phyloP scores from a whole-genome alignment of 805 yeast genomes.

The Hanseniaspora meyeri region DNA sequence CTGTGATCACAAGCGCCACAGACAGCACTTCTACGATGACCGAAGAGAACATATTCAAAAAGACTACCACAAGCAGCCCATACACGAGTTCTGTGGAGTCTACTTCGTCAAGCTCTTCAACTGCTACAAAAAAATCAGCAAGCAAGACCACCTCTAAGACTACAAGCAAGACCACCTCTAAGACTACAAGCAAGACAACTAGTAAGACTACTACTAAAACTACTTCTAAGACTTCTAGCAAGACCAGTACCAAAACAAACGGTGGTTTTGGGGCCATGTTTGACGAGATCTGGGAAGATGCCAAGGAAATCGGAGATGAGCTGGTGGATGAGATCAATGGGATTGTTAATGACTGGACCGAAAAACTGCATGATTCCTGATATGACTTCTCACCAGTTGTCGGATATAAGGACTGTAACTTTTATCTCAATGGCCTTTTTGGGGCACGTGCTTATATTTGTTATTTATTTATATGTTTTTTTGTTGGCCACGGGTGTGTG shows the following conservation, averaged over 20 bases:
- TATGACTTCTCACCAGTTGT: too few relatives aligned
- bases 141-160: neutral
- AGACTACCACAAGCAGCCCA: neutral
- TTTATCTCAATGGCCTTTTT: too few relatives aligned
- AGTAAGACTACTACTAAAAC: neutral
- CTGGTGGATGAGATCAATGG: neutral
- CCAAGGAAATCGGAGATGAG: conserved; percentile 3
- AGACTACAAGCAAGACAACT: neutral
- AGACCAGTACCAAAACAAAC: neutral
- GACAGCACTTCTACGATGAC: neutral
- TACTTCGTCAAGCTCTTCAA: neutral
- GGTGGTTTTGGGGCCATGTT: neutral
- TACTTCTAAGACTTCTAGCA: neutral
- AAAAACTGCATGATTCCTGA: neutral
- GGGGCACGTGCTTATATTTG: neutral
- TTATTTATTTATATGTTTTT: neutral
- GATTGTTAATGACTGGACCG: neutral
- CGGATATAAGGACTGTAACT: too few relatives aligned
- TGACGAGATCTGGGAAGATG: conserved; percentile 6
- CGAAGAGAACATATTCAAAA: neutral
- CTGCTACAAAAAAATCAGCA: too few relatives aligned
- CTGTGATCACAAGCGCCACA: neutral
- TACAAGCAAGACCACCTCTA: neutral
- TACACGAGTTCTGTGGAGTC: neutral
- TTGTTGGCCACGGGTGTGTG: too few relatives aligned